A percentile compares a stretch with the other conserved stretches of the same genome.
Evolutionary conservation across 1,284 basidiomycete genomes (phyloP).

Genomic region (Fomes fomentarius): DNA sequence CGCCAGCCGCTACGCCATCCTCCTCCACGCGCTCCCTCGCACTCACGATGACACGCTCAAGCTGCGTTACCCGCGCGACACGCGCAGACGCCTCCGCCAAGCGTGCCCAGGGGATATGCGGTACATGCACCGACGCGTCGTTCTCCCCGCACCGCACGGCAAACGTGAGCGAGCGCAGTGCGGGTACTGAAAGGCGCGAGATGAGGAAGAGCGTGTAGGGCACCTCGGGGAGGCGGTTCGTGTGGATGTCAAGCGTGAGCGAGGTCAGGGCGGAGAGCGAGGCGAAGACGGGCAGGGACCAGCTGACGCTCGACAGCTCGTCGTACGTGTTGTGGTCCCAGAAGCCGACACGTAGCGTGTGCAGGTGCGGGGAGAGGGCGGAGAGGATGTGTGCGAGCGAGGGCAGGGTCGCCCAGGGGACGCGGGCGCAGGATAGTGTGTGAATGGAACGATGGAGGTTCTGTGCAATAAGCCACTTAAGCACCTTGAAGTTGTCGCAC

Average conservation of each 20-base stretch:
- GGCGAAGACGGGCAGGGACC: constrained; percentile 5
- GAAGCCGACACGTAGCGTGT: constrained; percentile 16
- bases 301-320: constrained; percentile 4
- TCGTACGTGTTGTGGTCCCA: constrained; percentile 9
- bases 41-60: constrained; percentile 6
- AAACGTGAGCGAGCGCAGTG: constrained; percentile 16
- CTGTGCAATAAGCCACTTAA: constrained; percentile 16
- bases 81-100: constrained; percentile 16
- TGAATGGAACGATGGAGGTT: constrained; percentile 15
- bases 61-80: constrained; percentile 5
- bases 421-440: constrained; percentile 14
- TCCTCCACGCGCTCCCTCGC: constrained; percentile 3
- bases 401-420: constrained; percentile 13
- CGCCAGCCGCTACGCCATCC: neutral
- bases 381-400: constrained; percentile 7
- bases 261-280: constrained; percentile 14
- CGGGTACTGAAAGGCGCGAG: constrained; percentile 14
- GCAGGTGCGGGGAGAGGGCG: constrained; percentile 15
- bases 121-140: constrained; percentile 9
- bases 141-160: constrained; percentile 17
- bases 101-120: constrained; percentile 11
- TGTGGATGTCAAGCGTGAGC: constrained; percentile 22
- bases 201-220: constrained; percentile 21
- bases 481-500: constrained; percentile 23
- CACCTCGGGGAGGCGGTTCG: constrained; percentile 13